phyloP scores from a whole-genome alignment of 306 rosid genomes.

The Pueraria montana region DNA sequence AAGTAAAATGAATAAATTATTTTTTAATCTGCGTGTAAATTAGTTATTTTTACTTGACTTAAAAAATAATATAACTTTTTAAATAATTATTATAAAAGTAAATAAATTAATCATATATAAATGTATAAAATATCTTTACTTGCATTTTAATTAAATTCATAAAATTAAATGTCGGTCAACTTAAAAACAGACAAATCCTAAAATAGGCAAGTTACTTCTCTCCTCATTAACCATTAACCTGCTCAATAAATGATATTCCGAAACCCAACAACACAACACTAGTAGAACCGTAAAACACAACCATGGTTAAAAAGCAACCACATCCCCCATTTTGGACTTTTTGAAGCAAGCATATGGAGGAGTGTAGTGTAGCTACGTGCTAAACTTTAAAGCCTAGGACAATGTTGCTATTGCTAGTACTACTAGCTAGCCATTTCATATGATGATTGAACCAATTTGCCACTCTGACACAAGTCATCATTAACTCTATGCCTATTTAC shows the following conservation, averaged over 20 bases:
- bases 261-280: background rate
- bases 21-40: background rate
- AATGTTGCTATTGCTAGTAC: background rate
- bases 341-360: slow-evolving; percentile 33
- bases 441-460: slow-evolving; percentile 71
- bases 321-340: slow-evolving; percentile 23
- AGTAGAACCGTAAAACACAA: background rate
- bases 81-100: background rate
- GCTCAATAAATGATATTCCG: background rate
- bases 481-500: slow-evolving; percentile 63
- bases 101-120: background rate
- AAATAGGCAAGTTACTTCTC: background rate
- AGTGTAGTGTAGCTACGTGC: background rate
- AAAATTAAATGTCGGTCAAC: background rate
- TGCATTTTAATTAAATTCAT: background rate
- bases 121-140: background rate
- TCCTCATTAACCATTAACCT: background rate
- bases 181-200: background rate
- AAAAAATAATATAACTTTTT: background rate
- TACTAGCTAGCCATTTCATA: slow-evolving; percentile 34
- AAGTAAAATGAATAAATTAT: background rate
- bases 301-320: slow-evolving; percentile 50
- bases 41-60: background rate
- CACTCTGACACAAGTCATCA: slow-evolving; percentile 73
- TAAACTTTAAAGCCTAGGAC: slow-evolving; percentile 39